phyloP scores from a whole-genome alignment of 192 early-diverging fungal genomes.

The Fimicolochytrium jonesii region DNA sequence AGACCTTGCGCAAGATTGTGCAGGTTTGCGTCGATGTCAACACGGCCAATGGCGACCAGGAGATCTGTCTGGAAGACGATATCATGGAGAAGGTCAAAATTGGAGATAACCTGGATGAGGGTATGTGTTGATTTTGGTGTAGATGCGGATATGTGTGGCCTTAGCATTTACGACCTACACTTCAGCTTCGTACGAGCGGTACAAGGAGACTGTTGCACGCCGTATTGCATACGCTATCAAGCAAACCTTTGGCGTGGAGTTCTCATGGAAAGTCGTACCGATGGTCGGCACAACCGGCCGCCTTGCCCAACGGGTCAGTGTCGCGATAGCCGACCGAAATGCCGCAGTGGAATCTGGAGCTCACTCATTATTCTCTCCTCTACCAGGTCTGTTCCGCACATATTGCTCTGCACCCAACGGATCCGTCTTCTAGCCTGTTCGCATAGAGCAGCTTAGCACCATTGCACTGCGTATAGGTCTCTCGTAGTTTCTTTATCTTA shows the following conservation, averaged over 20 bases:
- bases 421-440: too few relatives aligned
- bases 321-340: too few relatives aligned
- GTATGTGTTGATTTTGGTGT: too few relatives aligned
- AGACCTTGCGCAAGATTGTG: slow-evolving; percentile 14
- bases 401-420: too few relatives aligned
- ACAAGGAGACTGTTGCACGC: slow-evolving; percentile 36
- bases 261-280: slow-evolving; percentile 70
- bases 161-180: too few relatives aligned
- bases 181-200: slow-evolving; percentile 20
- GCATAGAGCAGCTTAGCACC: too few relatives aligned
- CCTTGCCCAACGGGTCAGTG: slow-evolving; percentile 48
- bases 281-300: slow-evolving; percentile 44
- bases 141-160: too few relatives aligned
- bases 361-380: too few relatives aligned
- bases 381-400: too few relatives aligned
- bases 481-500: too few relatives aligned
- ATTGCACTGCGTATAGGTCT: too few relatives aligned
- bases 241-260: slow-evolving; percentile 82
- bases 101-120: slow-evolving; percentile 22
- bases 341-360: too few relatives aligned
- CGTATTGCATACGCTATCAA: slow-evolving; percentile 80
- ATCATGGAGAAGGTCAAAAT: slow-evolving; percentile 25
- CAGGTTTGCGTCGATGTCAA: slow-evolving; percentile 33
- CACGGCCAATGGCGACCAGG: slow-evolving; percentile 6
- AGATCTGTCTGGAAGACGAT: slow-evolving; percentile 21